phyloP scores from a whole-genome alignment of 2,329 filamentous ascomycete species.

The Xylaria multiplex region DNA sequence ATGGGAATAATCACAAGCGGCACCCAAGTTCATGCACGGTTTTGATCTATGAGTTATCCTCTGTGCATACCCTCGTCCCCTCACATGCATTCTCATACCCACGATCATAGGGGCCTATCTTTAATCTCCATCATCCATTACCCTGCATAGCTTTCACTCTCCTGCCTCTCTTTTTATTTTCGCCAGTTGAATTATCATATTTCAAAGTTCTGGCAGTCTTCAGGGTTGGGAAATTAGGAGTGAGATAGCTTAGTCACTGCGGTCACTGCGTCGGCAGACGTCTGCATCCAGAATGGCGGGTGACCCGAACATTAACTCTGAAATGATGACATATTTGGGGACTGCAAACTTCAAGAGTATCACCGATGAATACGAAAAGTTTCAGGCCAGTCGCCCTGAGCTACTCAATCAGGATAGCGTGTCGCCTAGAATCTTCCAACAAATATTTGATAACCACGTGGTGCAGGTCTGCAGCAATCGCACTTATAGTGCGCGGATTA shows the following conservation, averaged over 20 bases:
- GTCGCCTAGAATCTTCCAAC: constrained; percentile 21
- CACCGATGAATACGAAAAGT: background rate
- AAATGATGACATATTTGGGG: constrained; percentile 6
- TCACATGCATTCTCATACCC: constrained; percentile 8
- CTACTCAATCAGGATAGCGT: background rate
- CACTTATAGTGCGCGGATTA: constrained; percentile 5
- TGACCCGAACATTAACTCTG: background rate
- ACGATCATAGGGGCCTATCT: background rate
- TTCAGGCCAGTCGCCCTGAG: background rate
- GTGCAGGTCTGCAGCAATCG: background rate
- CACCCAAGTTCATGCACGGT: constrained; percentile 6
- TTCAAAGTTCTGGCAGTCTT: background rate
- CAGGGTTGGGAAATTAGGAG: background rate
- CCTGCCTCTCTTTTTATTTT: background rate
- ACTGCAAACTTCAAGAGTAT: no score
- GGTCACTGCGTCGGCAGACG: constrained; percentile 1
- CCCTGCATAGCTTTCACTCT: background rate
- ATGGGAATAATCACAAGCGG: constrained; percentile 14
- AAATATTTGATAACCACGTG: constrained; percentile 25
- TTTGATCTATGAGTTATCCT: background rate
- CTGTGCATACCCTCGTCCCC: background rate
- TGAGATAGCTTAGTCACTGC: background rate
- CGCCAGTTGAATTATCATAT: background rate
- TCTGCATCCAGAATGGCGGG: constrained; percentile 26
- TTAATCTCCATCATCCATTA: background rate